phyloP scores from a whole-genome alignment of 371 early-diverging fungal species.

The Mucor piriformis region DNA sequence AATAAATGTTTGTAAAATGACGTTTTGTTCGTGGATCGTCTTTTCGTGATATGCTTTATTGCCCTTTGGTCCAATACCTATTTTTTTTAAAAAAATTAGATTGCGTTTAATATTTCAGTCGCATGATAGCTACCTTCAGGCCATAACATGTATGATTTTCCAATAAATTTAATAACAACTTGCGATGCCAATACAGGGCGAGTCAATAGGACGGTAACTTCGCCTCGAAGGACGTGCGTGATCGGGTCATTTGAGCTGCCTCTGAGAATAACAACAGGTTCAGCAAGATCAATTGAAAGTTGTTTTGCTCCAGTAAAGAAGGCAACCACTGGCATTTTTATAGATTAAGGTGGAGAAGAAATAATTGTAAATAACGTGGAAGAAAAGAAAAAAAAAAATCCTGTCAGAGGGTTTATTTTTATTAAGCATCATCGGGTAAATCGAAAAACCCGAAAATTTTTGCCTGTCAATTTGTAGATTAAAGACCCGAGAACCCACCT shows the following conservation, averaged over 20 bases:
- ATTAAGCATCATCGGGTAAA: background rate
- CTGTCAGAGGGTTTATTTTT: no score
- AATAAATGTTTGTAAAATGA: slow-evolving; percentile 35
- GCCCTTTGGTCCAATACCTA: slow-evolving; percentile 42
- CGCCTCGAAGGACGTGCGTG: slow-evolving; percentile 45
- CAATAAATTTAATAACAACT: slow-evolving; percentile 41
- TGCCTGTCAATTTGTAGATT: slow-evolving; percentile 1
- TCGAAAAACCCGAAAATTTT: background rate
- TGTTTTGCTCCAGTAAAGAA: slow-evolving; percentile 46
- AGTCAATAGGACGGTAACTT: slow-evolving; percentile 43
- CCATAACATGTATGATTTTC: slow-evolving; percentile 47
- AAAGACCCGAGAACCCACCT: no score
- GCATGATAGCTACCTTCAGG: slow-evolving; percentile 44
- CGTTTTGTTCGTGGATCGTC: slow-evolving; percentile 47
- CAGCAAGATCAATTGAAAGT: slow-evolving; percentile 50
- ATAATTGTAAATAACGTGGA: no score
- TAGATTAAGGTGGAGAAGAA: background rate
- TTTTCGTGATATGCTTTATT: slow-evolving; percentile 50
- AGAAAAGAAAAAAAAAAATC: background rate
- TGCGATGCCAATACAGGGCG: slow-evolving; percentile 35
- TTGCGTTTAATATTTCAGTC: no score
- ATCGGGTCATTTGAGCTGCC: slow-evolving; percentile 34
- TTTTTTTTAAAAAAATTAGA: background rate
- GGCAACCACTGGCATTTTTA: slow-evolving; percentile 39
- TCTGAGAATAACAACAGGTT: slow-evolving; percentile 48